Percentiles rank a stretch among this genome's conserved stretches.
These are phyloP conservation scores for Brachypodium distachyon DNA, from an alignment of 202 grass and related monocot genomes.

Conservation along the genomic window DNA sequence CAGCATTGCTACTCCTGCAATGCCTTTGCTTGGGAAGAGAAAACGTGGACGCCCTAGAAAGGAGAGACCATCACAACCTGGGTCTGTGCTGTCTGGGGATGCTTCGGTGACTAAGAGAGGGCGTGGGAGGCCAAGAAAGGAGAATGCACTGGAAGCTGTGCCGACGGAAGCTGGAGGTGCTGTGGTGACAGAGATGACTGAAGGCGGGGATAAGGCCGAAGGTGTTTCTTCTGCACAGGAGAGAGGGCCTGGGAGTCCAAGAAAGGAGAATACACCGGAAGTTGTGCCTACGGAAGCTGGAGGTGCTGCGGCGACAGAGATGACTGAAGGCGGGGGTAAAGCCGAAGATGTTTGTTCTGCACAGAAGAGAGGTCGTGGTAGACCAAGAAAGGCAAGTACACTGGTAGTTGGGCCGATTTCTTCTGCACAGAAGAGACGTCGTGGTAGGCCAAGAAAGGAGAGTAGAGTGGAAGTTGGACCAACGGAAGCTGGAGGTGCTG, in stretches of 20 bases:
- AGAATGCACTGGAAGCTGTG: neutral
- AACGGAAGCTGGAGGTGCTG: neutral
- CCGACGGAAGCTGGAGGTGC: neutral
- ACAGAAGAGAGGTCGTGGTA: constrained; percentile 19
- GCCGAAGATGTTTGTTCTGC: no score
- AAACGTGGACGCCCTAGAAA: neutral
- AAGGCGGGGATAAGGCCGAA: no score
- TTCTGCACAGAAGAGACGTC: no score
- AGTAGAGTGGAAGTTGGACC: neutral
- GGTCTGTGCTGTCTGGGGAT: neutral
- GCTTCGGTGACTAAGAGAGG: neutral
- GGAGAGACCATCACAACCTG: neutral
- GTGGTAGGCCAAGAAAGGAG: constrained; percentile 31
- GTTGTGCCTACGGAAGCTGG: neutral
- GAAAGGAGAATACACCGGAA: neutral
- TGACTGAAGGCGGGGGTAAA: no score
- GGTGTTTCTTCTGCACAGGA: no score
- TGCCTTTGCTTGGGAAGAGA: neutral
- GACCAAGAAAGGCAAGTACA: constrained; percentile 9
- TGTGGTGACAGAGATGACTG: no score
- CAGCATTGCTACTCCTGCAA: neutral
- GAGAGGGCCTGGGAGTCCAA: constrained; percentile 21
- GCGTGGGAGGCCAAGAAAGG: constrained; percentile 29
- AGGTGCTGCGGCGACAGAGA: no score
- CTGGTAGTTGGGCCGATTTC: no score